A percentile compares a stretch with the other conserved stretches of the same genome.
These are phyloP conservation scores for Cladophialophora chaetospira DNA, from an alignment of 2,329 filamentous ascomycete genomes.

Conservation along the genomic window DNA sequence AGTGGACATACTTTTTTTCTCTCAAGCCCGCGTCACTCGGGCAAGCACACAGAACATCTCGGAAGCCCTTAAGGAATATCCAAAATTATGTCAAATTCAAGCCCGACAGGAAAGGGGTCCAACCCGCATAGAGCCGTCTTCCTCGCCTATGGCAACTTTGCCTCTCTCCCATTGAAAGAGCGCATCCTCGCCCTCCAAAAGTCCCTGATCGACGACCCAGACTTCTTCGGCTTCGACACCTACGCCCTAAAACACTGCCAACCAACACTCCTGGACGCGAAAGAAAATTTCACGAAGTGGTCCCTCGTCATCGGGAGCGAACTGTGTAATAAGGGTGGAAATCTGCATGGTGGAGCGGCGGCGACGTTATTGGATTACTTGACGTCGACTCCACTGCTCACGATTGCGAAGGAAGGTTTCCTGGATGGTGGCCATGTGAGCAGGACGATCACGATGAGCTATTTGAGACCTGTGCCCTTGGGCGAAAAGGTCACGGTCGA, in stretches of 20 bases:
- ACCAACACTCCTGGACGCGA: slow-evolving; percentile 18
- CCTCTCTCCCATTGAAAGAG: slow-evolving; percentile 17
- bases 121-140: slow-evolving; percentile 12
- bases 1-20: too few relatives aligned
- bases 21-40: too few relatives aligned
- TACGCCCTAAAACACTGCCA: slow-evolving; percentile 6
- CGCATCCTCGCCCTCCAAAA: slow-evolving; percentile 19
- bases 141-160: slow-evolving; percentile 5
- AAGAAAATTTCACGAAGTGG: slow-evolving; percentile 23
- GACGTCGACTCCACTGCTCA: slow-evolving; percentile 61
- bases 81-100: background rate
- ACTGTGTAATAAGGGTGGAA: slow-evolving; percentile 28
- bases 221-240: slow-evolving; percentile 27
- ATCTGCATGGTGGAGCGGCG: slow-evolving; percentile 47
- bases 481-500: slow-evolving; percentile 21
- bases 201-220: slow-evolving; percentile 17
- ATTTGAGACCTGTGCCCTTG: slow-evolving; percentile 25
- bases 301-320: slow-evolving; percentile 19
- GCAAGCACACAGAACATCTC: too few relatives aligned
- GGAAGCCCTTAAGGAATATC: too few relatives aligned
- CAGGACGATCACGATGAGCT: slow-evolving; percentile 30
- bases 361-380: slow-evolving; percentile 69
- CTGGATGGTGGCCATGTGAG: slow-evolving; percentile 54
- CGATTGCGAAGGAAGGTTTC: slow-evolving; percentile 60
- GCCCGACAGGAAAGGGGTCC: slow-evolving; percentile 8